These are phyloP conservation scores for Trapa incisa DNA, from an alignment of 345 rosid genomes.

Conservation along the genomic window DNA sequence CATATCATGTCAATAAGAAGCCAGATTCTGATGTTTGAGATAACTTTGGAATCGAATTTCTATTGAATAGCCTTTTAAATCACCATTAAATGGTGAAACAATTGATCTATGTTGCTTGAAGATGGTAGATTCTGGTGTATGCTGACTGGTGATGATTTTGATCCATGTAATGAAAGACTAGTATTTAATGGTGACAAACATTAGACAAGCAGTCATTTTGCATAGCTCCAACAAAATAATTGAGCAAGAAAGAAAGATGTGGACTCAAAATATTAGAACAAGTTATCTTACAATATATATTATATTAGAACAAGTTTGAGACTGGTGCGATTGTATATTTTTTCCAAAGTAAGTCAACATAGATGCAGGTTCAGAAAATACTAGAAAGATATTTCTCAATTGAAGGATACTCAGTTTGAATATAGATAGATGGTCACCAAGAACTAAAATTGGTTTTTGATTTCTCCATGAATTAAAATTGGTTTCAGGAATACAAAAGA, in stretches of 20 bases:
- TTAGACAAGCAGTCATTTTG: neutral
- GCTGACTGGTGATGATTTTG: too few species aligned
- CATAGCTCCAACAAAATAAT: neutral
- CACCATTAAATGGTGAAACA: neutral
- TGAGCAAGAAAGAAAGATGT: neutral
- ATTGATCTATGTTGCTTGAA: neutral
- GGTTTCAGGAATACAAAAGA: neutral
- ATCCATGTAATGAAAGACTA: too few species aligned
- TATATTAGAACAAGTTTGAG: neutral
- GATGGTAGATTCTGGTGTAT: neutral
- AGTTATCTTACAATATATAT: too few species aligned
- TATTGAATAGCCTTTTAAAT: neutral
- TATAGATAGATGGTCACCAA: neutral
- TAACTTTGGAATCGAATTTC: neutral
- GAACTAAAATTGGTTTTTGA: neutral
- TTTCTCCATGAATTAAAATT: neutral
- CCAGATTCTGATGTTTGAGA: neutral
- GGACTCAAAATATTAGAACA: neutral
- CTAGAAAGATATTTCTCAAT: neutral
- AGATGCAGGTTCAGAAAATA: too few species aligned
- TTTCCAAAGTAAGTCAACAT: too few species aligned
- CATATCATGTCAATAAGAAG: neutral
- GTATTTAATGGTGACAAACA: neutral
- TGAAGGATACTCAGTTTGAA: neutral
- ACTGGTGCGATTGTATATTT: neutral